These are phyloP conservation scores for Butyriboletus appendiculatus DNA, from an alignment of 1,284 basidiomycete genomes.

Conservation along the genomic window DNA sequence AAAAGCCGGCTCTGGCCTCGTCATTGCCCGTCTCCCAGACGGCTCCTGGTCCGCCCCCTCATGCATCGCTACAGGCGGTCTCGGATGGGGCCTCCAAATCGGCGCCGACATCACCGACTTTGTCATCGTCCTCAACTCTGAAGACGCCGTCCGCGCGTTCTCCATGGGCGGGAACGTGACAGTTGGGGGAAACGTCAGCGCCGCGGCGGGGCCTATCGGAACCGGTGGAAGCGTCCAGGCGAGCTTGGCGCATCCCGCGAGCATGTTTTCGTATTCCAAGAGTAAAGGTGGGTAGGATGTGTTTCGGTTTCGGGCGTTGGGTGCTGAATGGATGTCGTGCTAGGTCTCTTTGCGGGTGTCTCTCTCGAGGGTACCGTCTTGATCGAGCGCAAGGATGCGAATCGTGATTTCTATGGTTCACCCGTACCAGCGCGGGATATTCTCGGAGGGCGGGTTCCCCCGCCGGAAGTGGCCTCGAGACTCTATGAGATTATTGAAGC, in stretches of 20 bases:
- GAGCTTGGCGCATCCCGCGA: conserved; percentile 87
- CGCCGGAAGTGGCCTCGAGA: conserved; percentile 92
- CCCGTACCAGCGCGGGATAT: conserved; percentile 89
- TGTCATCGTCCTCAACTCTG: conserved; percentile 94
- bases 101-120: conserved; percentile 90
- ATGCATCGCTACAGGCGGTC: conserved; percentile 95
- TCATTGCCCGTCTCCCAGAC: conserved; percentile 92
- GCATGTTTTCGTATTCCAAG: conserved; percentile 97
- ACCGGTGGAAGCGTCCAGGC: conserved; percentile 93
- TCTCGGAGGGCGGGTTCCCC: conserved; percentile 89
- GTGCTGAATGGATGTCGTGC: conserved; percentile 1
- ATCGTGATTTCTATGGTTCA: conserved; percentile 94
- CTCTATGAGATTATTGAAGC: conserved; percentile 96
- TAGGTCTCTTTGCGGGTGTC: conserved; percentile 93
- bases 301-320: not conserved
- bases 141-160: conserved; percentile 95
- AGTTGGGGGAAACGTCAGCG: conserved; percentile 87
- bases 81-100: conserved; percentile 96
- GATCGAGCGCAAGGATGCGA: conserved; percentile 94
- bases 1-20: conserved; percentile 92
- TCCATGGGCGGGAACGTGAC: conserved; percentile 95
- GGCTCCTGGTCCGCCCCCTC: conserved; percentile 98
- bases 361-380: conserved; percentile 95
- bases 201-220: conserved; percentile 90
- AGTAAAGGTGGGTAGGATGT: conserved; percentile 67